Evolutionary conservation across 768 basidiomycete genomes (phyloP), one percentile per base, ranked within the genome.

Genomic region (Paxillus ammoniavirescens): DNA sequence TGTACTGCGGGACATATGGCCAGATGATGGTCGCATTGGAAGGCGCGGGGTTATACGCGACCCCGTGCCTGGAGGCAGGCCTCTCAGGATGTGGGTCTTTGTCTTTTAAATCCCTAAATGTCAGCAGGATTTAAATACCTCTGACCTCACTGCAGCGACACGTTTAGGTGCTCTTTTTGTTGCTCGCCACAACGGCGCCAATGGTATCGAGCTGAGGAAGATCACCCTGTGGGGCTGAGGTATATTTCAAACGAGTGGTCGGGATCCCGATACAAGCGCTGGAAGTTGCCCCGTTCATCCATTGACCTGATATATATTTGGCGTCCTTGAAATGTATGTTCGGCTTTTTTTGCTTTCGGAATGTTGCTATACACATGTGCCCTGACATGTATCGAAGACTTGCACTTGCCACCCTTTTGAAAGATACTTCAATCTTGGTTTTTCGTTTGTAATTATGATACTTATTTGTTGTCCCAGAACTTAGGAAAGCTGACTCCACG

Each of bases 1-100:
- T 77, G 48, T 77, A 73, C 57, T 68, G 72, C 23, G 75, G 75
- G 23, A 77, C 75, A 17, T 77, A 75, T 57, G 75, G 75, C 9
- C 75, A 77, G 60, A 58, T 77, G 47, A 68, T 70, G 67, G 53
- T 61, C 21, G 75, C 75, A n/a, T 60, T 77, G 41, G 58, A 71
- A 46, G 62, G 54, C 14, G 75, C 72, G 1, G 75, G 75, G 37
- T 63, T 77, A 58, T 64, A 62, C 23, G 62, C 68, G 28, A 62
- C 61, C 5, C 68, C 69, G 9, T 77, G 70, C 45, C 42, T 60
- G 8, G 69, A 59, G 23, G 59, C 56, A 12, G 63, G 66, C 10
- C 56, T 73, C 28, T 59, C 68, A 13, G 61, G 69, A 47, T 67
- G 75, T 76, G 35, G 23, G 72, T 61, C 14, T 10, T 26, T 12